Evolutionary conservation across 495 filamentous ascomycete genomes (phyloP), one percentile per base, ranked within the genome.

Genomic region (Neurospora africana): DNA sequence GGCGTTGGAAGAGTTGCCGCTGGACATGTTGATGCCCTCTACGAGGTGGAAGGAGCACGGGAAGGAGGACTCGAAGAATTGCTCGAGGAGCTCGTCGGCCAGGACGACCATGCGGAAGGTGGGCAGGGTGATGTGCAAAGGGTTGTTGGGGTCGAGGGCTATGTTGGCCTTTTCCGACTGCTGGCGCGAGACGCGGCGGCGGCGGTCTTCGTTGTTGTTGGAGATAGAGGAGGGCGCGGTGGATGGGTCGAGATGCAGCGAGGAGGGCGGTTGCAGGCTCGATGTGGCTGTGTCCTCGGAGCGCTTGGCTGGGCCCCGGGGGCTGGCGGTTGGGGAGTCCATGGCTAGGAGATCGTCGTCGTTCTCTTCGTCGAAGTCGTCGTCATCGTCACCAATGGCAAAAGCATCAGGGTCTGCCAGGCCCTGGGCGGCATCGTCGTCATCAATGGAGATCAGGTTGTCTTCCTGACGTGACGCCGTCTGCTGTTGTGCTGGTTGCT

Each of bases 71-170:
- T 99, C 95, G 79, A 99, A 99, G 81, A 99, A 99, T 75, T 93
- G 90, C 77, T 99, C 95, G 15, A 99, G 89, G 4, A 95, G 86
- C 77, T 99, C 95, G 79, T 99, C 95, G 72, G 95, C 95, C 27
- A 99, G 88, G 61, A 99, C 90, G 33, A 99, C 93, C 95, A 99
- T 99, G 75, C 95, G 91, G 87, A 99, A 99, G 27, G 95, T 99
- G 0, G 96, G 96, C 10, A 99, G 89, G 9, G 96, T 98, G 78
- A 99, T 98, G 80, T 97, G 91, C 0, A 99, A 87, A 0, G 95
- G 95, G 72, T 95, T 94, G 58, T 91, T 88, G 0, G 95, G 95
- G 79, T 99, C 93, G 6, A 99, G 89, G 33, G 95, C 95, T 19
- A 90, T 87, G 77, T 99, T 99, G 35, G 94, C 93, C 23, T 86